Evolutionary conservation across 768 basidiomycete species (phyloP), one percentile per base, ranked within the genome.

Genomic region (Amanita polypyramis): DNA sequence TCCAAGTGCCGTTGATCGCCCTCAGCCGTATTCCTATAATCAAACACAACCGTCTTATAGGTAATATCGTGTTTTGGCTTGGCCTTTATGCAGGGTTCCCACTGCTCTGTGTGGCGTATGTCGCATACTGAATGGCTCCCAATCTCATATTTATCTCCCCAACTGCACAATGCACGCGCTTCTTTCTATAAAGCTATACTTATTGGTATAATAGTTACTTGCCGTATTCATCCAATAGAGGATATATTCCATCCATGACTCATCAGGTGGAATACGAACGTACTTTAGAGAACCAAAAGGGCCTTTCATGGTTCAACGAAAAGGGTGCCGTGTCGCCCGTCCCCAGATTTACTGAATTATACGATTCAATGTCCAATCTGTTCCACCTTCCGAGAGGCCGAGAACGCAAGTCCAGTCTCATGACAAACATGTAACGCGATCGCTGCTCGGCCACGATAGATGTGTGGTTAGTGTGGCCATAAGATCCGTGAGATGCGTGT

Each of bases 271-370:
- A 10, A 53, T 81, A 89, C 35, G 84, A 90, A 59, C 74, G 73
- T 55, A 92, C 88, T 64, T 86, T 92, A 35, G 90, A 93, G 65
- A 96, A 96, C 82, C 86, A 93, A 62, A 89, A 95, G n/a, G 90
- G 79, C 47, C 87, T 73, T 60, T 92, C 89, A 54, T 92, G 80
- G 58, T 87, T 89, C 55, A 93, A 65, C 8, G 77, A 69, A 23
- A 95, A 67, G 14, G 82, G 79, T 8, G 74, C 60, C 10, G 74
- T 68, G 59, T 92, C 90, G 2, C 87, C 90, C 14, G 75, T 84
- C 50, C 76, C 78, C n/a, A 86, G 55, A 49, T 85, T 76, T 4
- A 94, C 76, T 0, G 85, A 85, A 45, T 83, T 75, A 61, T 95
- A 95, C 9, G 72, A 70, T 38, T 69, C 58, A 17, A 94, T 73